A percentile compares a stretch with the other conserved stretches of the same genome.
Evolutionary conservation across 2,329 filamentous ascomycete species (phyloP).

Genomic region (Fusarium sp.): DNA sequence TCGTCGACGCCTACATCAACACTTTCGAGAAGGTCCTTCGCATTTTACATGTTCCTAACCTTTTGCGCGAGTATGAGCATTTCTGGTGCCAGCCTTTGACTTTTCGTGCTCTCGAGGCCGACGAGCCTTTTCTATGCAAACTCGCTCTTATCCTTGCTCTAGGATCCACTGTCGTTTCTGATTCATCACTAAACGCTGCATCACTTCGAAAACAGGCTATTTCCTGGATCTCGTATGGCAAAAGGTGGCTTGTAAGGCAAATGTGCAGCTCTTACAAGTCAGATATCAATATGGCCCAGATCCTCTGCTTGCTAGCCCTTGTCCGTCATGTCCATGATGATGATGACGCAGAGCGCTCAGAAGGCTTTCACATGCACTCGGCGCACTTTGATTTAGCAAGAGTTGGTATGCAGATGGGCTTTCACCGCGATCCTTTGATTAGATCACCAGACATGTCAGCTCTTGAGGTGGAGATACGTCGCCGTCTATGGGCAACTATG

Average conservation of each 20-base stretch:
- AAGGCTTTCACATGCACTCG: background rate
- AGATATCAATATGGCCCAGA: background rate
- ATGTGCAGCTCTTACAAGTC: background rate
- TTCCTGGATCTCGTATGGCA: background rate
- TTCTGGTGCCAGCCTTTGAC: background rate
- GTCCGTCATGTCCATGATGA: background rate
- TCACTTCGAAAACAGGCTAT: background rate
- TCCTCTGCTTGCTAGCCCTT: background rate
- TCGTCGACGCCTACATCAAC: constrained; percentile 3
- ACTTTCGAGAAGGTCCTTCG: constrained; percentile 1
- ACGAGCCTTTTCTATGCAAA: background rate
- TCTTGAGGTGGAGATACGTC: background rate
- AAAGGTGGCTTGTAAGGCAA: background rate
- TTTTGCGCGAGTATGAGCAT: background rate
- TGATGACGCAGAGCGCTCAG: background rate
- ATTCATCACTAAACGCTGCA: background rate
- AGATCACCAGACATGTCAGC: background rate
- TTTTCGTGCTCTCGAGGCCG: background rate
- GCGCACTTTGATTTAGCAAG: background rate
- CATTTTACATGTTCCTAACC: background rate
- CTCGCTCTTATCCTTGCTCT: background rate
- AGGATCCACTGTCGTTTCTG: background rate
- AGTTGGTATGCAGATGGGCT: background rate
- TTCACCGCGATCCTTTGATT: background rate
- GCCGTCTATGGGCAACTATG: constrained; percentile 1